Percentiles rank a stretch among this genome's conserved stretches.
These are phyloP conservation scores for Kluyveromyces marxianus DNA, from an alignment of 1,139 yeast species.

Conservation along the genomic window DNA sequence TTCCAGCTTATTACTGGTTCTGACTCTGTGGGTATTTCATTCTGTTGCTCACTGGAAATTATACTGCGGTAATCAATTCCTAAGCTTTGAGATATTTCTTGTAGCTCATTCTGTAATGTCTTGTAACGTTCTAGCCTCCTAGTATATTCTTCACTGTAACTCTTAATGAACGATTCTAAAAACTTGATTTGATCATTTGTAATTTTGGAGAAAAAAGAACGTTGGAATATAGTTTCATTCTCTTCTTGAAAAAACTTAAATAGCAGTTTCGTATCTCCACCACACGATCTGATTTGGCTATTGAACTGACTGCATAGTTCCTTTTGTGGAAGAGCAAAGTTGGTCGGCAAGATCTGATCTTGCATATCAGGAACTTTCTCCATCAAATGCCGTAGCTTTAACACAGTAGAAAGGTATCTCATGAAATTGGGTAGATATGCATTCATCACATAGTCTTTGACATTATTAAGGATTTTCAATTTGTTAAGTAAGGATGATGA, in stretches of 20 bases:
- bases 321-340: slow-evolving; percentile 8
- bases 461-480: slow-evolving; percentile 27
- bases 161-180: background rate
- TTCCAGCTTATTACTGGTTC: slow-evolving; percentile 6
- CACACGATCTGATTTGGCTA: slow-evolving; percentile 3
- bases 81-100: background rate
- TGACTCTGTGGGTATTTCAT: slow-evolving; percentile 1
- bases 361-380: slow-evolving; percentile 10
- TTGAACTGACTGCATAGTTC: slow-evolving; percentile 7
- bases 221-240: slow-evolving; percentile 18
- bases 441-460: slow-evolving; percentile 26
- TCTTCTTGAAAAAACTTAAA: slow-evolving; percentile 21
- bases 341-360: slow-evolving; percentile 4
- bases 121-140: slow-evolving; percentile 4
- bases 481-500: slow-evolving; percentile 30
- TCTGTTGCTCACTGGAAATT: slow-evolving; percentile 6
- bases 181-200: background rate
- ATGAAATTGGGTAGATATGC: slow-evolving; percentile 27
- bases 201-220: background rate
- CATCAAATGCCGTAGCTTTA: slow-evolving; percentile 17
- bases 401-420: slow-evolving; percentile 18
- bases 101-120: background rate
- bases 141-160: slow-evolving; percentile 12
- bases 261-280: slow-evolving; percentile 13
- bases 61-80: slow-evolving; percentile 6